A percentile compares a stretch with the other conserved stretches of the same genome.
phyloP scores from a whole-genome alignment of 345 rosid genomes.

The Populus euphratica region DNA sequence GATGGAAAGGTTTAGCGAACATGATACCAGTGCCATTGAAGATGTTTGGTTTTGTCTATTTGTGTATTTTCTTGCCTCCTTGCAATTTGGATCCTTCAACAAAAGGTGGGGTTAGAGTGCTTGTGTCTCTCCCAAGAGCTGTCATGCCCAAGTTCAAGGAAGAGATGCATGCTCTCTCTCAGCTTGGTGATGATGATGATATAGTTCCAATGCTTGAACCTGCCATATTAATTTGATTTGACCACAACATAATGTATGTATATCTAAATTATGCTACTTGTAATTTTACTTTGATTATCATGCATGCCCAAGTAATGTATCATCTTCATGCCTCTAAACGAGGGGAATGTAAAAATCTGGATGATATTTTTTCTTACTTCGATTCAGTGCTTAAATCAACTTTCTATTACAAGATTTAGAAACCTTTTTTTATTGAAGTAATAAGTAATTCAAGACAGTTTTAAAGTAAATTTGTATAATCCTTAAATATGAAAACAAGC shows the following conservation, averaged over 20 bases:
- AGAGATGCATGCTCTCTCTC: conserved; percentile 37
- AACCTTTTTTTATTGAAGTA: too few relatives aligned
- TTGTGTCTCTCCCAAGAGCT: conserved; percentile 43
- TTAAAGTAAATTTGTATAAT: too few relatives aligned
- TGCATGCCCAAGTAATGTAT: too few relatives aligned
- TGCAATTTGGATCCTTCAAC: conserved; percentile 26
- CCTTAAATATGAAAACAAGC: too few relatives aligned
- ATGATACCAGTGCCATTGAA: conserved; percentile 44
- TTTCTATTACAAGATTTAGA: too few relatives aligned
- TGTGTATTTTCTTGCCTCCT: conserved; percentile 45
- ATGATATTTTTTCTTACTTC: too few relatives aligned
- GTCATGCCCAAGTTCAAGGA: conserved; percentile 43
- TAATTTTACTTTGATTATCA: not conserved
- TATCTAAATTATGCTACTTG: not conserved
- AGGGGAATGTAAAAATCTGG: too few relatives aligned
- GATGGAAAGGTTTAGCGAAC: conserved; percentile 45
- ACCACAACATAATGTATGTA: not conserved
- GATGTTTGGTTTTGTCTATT: conserved; percentile 39
- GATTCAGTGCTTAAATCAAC: too few relatives aligned
- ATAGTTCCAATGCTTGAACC: not conserved
- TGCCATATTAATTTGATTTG: not conserved
- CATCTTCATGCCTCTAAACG: too few relatives aligned
- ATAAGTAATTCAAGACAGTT: too few relatives aligned
- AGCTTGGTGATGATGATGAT: not conserved
- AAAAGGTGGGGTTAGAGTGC: conserved; percentile 51